Evolutionary conservation across 2,329 filamentous ascomycete species (phyloP), one percentile per base, ranked within the genome.

Genomic region (Capronia epimyces): DNA sequence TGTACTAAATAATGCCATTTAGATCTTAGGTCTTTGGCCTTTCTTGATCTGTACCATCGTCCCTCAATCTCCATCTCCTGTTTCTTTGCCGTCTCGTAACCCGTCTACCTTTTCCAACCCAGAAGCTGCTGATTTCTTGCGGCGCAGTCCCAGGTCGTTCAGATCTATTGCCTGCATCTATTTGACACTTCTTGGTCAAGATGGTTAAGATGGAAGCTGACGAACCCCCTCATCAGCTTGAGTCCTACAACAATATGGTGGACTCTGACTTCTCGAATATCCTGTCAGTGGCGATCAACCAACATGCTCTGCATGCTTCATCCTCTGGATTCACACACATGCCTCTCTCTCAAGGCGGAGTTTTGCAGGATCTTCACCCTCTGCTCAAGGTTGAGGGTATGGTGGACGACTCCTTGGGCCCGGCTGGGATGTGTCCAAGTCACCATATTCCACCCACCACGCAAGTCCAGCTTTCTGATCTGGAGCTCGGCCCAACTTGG

Each of bases 1-100:
- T 48, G 49, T 39, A 48, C 43, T 41, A 29, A 37, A 53, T 55
- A 46, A 50, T 53, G 50, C 37, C 15, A 46, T 53, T 52, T 22
- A 45, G 34, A 21, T 10, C 52, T n/a, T n/a, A n/a, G n/a, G n/a
- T n/a, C 27, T 32, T 31, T 43, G 21, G 39, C 47, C 39, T 37
- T 36, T 37, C 37, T 44, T 53, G 43, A 32, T 49, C 37, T 42
- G 47, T 34, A 18, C 25, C 18, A 25, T 43, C 18, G 29, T 22
- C 10, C 43, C 27, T 48, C 43, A 47, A 32, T 31, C 15, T 45
- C 46, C 27, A 18, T 5, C 22, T 40, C 25, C 29, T 41, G 6
- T 9, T 5, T 5, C 7, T 20, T n/a, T n/a, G 29, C 29, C 7
- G 29, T 32, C 12, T 32, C 7, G 24, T 27, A 21, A 41, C 15